These are phyloP conservation scores for Penicillium sp. DNA, from an alignment of 2,329 filamentous ascomycete species.

Conservation along the genomic window DNA sequence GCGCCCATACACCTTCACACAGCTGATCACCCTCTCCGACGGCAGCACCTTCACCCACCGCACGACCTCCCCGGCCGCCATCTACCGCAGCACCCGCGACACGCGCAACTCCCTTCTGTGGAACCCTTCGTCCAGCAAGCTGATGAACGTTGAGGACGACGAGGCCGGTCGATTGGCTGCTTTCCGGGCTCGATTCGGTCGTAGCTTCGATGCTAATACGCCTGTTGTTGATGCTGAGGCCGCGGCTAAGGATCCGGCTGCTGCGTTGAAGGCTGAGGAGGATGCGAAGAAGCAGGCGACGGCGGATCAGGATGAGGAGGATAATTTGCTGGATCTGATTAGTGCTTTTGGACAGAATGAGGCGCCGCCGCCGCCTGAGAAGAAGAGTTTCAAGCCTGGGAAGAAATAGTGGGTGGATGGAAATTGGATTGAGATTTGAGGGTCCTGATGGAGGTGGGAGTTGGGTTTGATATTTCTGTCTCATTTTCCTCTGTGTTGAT, in stretches of 20 bases:
- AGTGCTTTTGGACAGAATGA: constrained; percentile 48
- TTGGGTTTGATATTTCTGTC: constrained; percentile 10
- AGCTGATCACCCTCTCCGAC: constrained; percentile 87
- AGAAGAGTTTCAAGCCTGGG: constrained; percentile 23
- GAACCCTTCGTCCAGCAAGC: constrained; percentile 78
- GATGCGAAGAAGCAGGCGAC: constrained; percentile 50
- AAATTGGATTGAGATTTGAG: neutral
- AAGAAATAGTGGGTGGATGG: constrained; percentile 31
- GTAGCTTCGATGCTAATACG: constrained; percentile 67
- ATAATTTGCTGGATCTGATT: constrained; percentile 57
- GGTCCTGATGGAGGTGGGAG: constrained; percentile 16
- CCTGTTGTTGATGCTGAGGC: constrained; percentile 22
- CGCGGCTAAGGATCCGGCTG: constrained; percentile 15
- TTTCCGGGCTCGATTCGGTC: constrained; percentile 80
- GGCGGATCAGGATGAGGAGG: constrained; percentile 46
- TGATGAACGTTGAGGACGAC: constrained; percentile 88
- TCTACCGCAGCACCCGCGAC: constrained; percentile 69
- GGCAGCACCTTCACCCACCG: constrained; percentile 67
- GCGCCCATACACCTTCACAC: constrained; percentile 94
- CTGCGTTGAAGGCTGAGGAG: constrained; percentile 32
- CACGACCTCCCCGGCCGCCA: constrained; percentile 50
- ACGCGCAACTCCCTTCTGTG: constrained; percentile 83
- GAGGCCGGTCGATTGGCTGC: constrained; percentile 85
- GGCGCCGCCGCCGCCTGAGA: constrained; percentile 19
- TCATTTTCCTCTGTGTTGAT: constrained; percentile 1